A percentile compares a stretch with the other conserved stretches of the same genome.
phyloP scores from a whole-genome alignment of 345 rosid genomes.

The Anacardium occidentale region DNA sequence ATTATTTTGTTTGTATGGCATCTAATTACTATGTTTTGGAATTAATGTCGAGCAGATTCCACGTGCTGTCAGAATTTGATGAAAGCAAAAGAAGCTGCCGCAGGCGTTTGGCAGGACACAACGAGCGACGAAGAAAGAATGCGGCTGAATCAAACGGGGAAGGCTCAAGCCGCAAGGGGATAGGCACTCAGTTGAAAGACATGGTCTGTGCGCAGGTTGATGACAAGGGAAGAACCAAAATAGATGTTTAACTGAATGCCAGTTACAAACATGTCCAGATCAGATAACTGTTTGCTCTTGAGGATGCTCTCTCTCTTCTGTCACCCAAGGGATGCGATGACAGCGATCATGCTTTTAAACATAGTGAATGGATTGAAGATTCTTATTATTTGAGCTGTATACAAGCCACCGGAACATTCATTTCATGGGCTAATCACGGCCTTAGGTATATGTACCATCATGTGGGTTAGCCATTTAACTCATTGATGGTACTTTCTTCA shows the following conservation, averaged over 20 bases:
- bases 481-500: not conserved
- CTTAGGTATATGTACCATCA: too few relatives aligned
- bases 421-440: too few relatives aligned
- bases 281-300: constrained; percentile 18
- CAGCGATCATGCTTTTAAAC: not conserved
- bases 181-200: constrained; percentile 26
- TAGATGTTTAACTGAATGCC: constrained; percentile 37
- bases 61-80: constrained; percentile 53
- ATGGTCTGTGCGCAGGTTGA: constrained; percentile 40
- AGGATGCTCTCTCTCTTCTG: constrained; percentile 68
- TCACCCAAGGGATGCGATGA: constrained; percentile 29
- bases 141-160: constrained; percentile 30
- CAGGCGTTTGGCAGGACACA: constrained; percentile 58
- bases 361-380: not conserved
- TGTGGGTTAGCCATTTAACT: too few relatives aligned
- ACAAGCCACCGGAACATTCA: not conserved
- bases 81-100: constrained; percentile 58
- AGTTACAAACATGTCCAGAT: constrained; percentile 48
- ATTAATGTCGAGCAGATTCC: constrained; percentile 40
- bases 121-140: constrained; percentile 57
- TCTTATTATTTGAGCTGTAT: not conserved
- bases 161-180: constrained; percentile 34
- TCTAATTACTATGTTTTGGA: not conserved
- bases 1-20: not conserved
- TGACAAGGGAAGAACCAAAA: constrained; percentile 39